phyloP scores from a whole-genome alignment of 805 yeast genomes.

The Pichia insulana region DNA sequence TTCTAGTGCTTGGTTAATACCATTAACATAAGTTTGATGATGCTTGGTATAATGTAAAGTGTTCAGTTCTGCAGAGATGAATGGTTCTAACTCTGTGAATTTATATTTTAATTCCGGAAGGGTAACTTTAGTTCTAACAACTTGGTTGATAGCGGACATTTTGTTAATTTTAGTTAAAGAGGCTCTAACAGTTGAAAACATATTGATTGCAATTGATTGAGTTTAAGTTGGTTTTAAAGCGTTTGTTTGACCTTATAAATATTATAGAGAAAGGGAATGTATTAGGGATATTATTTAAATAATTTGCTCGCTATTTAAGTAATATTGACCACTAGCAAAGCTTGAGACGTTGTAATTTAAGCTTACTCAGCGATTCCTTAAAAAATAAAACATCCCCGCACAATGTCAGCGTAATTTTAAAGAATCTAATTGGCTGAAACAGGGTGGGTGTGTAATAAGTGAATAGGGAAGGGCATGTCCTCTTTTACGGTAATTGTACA shows the following conservation, averaged over 20 bases:
- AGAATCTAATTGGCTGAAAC: background rate
- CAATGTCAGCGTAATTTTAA: background rate
- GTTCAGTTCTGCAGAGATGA: slow-evolving; percentile 77
- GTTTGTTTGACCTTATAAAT: no score
- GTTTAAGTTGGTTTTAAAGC: no score
- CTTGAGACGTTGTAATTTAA: no score
- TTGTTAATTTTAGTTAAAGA: slow-evolving; percentile 9
- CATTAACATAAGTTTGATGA: slow-evolving; percentile 85
- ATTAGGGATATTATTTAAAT: background rate
- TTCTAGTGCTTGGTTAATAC: slow-evolving; percentile 71
- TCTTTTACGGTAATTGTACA: no score
- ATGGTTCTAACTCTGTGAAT: slow-evolving; percentile 79
- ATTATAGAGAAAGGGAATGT: no score
- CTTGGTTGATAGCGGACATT: slow-evolving; percentile 11
- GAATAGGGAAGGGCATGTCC: no score
- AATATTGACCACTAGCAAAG: no score
- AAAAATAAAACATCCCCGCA: no score
- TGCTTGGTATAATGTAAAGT: slow-evolving; percentile 84
- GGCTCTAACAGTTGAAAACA: slow-evolving; percentile 23
- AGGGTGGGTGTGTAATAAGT: no score
- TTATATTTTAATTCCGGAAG: slow-evolving; percentile 81
- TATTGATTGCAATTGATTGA: slow-evolving; percentile 1
- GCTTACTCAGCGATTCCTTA: no score
- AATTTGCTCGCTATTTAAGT: no score
- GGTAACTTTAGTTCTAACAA: slow-evolving; percentile 54